Evolutionary conservation across 306 rosid genomes (phyloP).

Genomic region (Vicia faba): DNA sequence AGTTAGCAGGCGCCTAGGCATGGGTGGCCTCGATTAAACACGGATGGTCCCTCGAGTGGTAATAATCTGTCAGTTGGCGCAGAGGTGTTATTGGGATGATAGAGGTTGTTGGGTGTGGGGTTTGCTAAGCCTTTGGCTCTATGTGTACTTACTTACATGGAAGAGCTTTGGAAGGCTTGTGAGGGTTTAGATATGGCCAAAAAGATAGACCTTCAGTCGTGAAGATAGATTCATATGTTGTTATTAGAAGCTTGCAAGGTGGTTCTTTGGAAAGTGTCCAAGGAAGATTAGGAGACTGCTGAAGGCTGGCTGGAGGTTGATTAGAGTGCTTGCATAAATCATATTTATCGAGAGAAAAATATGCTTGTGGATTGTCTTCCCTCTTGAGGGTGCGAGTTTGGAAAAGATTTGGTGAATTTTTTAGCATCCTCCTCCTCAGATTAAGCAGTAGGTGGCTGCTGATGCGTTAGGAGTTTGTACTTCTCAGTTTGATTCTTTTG

Average conservation of each 20-base stretch:
- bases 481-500: neutral
- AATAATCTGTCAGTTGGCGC: neutral
- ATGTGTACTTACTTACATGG: neutral
- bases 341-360: neutral
- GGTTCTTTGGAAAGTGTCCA: neutral
- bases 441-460: neutral
- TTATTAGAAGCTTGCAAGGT: constrained; percentile 6
- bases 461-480: constrained; percentile 1
- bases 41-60: neutral
- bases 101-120: neutral
- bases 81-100: neutral
- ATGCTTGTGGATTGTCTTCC: neutral
- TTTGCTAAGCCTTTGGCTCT: constrained; percentile 3
- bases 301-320: neutral
- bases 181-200: constrained; percentile 4
- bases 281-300: constrained; percentile 1
- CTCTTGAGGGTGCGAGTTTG: neutral
- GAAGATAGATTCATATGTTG: neutral
- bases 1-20: neutral
- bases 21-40: constrained; percentile 2
- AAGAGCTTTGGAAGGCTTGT: neutral
- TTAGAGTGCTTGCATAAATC: neutral
- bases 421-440: constrained; percentile 1
- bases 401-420: neutral
- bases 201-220: neutral